Conservation (phyloP, 2,329 filamentous ascomycete genomes). For the Scolecobasidium constrictum region DNA sequence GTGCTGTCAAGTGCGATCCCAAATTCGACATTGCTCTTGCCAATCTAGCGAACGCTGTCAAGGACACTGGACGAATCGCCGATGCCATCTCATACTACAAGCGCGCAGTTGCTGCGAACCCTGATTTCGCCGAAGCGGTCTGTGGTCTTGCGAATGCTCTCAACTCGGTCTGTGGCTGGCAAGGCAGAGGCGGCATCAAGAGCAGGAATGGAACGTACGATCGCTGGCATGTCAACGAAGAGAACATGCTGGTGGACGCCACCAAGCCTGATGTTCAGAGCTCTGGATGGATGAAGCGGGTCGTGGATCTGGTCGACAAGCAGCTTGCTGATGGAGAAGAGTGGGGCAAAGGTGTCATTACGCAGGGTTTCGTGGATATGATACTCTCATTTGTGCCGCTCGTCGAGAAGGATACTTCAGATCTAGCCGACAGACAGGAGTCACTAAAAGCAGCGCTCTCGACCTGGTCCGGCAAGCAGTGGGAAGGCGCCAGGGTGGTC, state of each 20-base stretch:
- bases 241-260: slow-evolving; percentile 72
- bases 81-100: slow-evolving; percentile 91
- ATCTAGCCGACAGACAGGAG: slow-evolving; percentile 24
- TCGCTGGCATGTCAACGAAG: slow-evolving; percentile 84
- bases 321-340: slow-evolving; percentile 76
- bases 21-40: slow-evolving; percentile 94
- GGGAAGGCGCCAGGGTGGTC: slow-evolving; percentile 81
- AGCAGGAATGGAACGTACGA: slow-evolving; percentile 65
- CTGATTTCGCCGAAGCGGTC: slow-evolving; percentile 92
- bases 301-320: slow-evolving; percentile 80
- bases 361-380: slow-evolving; percentile 27
- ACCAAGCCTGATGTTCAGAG: slow-evolving; percentile 48
- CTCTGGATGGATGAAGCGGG: slow-evolving; percentile 75
- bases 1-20: slow-evolving; percentile 83
- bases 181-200: slow-evolving; percentile 74
- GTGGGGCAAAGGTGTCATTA: slow-evolving; percentile 69
- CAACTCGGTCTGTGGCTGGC: slow-evolving; percentile 95
- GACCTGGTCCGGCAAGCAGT: slow-evolving; percentile 60
- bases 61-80: slow-evolving; percentile 83
- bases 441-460: slow-evolving; percentile 25
- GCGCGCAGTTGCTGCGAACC: slow-evolving; percentile 81
- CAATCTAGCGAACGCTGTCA: slow-evolving; percentile 94
- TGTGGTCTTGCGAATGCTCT: slow-evolving; percentile 90
- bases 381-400: slow-evolving; percentile 35
- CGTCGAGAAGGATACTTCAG: slow-evolving; percentile 20